A percentile compares a stretch with the other conserved stretches of the same genome.
phyloP scores from a whole-genome alignment of 495 filamentous ascomycete species.

The Penicillium canescens region DNA sequence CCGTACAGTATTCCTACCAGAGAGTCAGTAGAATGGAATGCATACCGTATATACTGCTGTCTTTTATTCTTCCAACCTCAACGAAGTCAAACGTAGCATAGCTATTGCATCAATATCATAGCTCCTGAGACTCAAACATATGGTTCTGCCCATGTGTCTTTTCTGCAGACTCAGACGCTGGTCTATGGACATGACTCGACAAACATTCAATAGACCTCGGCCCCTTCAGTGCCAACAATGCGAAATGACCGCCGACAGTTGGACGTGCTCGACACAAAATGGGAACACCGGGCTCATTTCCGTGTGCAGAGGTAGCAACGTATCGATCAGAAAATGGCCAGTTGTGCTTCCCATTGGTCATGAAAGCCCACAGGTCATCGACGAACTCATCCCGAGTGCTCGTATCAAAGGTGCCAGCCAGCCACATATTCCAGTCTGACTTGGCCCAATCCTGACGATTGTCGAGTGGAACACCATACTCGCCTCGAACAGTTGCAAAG shows the following conservation, averaged over 20 bases:
- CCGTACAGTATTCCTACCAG: too few relatives aligned
- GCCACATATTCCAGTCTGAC: slow-evolving; percentile 54
- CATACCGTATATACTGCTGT: too few relatives aligned
- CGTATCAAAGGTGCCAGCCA: slow-evolving; percentile 34
- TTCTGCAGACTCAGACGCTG: background rate
- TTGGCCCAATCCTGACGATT: slow-evolving; percentile 48
- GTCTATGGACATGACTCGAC: background rate
- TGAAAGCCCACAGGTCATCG: slow-evolving; percentile 45
- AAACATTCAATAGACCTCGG: slow-evolving; percentile 28
- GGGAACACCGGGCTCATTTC: slow-evolving; percentile 33
- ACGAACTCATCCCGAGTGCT: slow-evolving; percentile 36
- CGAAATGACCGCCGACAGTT: slow-evolving; percentile 58
- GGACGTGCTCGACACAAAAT: slow-evolving; percentile 54
- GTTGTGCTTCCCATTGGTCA: slow-evolving; percentile 48
- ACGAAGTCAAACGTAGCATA: too few relatives aligned
- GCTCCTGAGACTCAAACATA: slow-evolving; percentile 8
- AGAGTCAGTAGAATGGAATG: too few relatives aligned
- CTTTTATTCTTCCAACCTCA: too few relatives aligned
- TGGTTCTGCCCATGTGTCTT: background rate
- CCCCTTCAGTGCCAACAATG: slow-evolving; percentile 45
- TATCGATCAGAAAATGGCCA: slow-evolving; percentile 53
- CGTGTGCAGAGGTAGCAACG: slow-evolving; percentile 36
- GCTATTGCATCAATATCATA: slow-evolving; percentile 6
- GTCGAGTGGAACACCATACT: slow-evolving; percentile 48
- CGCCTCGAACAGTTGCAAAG: slow-evolving; percentile 37